These are phyloP conservation scores for Alternaria triticimaculans DNA, from an alignment of 2,329 filamentous ascomycete species.

Conservation along the genomic window DNA sequence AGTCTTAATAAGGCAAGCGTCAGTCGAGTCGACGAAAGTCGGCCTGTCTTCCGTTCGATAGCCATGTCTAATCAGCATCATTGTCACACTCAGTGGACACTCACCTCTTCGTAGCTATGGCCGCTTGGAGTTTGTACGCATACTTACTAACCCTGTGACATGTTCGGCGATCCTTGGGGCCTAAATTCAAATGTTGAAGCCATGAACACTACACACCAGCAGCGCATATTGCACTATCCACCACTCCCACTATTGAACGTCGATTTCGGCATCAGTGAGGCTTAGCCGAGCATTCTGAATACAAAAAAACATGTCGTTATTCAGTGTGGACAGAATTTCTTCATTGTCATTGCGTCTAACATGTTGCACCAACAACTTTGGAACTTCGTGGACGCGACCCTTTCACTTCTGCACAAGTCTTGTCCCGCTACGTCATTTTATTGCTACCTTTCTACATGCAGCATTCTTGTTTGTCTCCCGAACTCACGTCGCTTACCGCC, in stretches of 20 bases:
- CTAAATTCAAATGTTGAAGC: not conserved
- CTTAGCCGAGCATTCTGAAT: not conserved
- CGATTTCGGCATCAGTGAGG: slow-evolving; percentile 1
- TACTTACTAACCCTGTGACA: not conserved
- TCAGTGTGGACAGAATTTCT: not conserved
- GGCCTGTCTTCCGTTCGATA: not conserved
- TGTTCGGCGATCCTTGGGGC: not conserved
- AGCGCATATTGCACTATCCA: not conserved
- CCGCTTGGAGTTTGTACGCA: not conserved
- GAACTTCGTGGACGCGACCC: not conserved
- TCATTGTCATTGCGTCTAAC: not conserved
- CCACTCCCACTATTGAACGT: not conserved
- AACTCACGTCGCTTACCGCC: not conserved
- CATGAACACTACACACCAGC: not conserved
- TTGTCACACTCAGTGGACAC: not conserved
- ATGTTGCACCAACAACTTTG: not conserved
- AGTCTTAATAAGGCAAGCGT: not conserved
- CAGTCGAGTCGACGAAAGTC: not conserved
- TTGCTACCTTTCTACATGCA: not conserved
- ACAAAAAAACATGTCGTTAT: not conserved
- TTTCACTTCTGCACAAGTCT: not conserved
- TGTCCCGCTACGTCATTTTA: not conserved
- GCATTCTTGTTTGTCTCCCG: not conserved
- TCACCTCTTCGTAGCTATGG: not conserved
- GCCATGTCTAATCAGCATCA: not conserved